phyloP scores from a whole-genome alignment of 345 rosid genomes.

The Dipteronia sinensis region DNA sequence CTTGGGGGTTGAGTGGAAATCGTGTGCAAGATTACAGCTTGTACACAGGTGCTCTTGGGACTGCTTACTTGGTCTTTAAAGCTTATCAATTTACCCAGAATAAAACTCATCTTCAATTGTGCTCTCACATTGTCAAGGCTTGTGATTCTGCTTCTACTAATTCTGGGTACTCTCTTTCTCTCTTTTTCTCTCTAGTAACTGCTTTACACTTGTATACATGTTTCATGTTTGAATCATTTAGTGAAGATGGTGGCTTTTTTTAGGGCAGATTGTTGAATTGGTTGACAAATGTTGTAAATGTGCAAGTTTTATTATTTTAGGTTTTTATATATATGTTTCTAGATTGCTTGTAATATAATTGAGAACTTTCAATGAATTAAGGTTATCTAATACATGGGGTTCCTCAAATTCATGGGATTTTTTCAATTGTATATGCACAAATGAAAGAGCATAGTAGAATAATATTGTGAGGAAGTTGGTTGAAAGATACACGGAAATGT shows the following conservation, averaged over 20 bases:
- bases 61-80: constrained; percentile 61
- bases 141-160: constrained; percentile 64
- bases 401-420: background rate
- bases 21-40: constrained; percentile 53
- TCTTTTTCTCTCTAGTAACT: background rate
- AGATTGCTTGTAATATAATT: background rate
- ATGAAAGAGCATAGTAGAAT: background rate
- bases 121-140: constrained; percentile 55
- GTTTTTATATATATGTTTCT: background rate
- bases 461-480: background rate
- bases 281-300: background rate
- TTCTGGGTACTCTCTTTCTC: constrained; percentile 49
- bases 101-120: constrained; percentile 50
- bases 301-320: background rate
- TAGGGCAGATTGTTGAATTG: background rate
- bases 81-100: constrained; percentile 51
- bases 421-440: background rate
- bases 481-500: background rate
- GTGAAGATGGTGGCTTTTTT: background rate
- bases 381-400: background rate
- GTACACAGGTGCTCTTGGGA: constrained; percentile 66
- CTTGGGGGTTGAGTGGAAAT: constrained; percentile 50
- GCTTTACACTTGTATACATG: background rate
- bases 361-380: background rate
- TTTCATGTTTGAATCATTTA: background rate